phyloP scores from a whole-genome alignment of 164 flowering plant species.

The Liriodendron chinense region DNA sequence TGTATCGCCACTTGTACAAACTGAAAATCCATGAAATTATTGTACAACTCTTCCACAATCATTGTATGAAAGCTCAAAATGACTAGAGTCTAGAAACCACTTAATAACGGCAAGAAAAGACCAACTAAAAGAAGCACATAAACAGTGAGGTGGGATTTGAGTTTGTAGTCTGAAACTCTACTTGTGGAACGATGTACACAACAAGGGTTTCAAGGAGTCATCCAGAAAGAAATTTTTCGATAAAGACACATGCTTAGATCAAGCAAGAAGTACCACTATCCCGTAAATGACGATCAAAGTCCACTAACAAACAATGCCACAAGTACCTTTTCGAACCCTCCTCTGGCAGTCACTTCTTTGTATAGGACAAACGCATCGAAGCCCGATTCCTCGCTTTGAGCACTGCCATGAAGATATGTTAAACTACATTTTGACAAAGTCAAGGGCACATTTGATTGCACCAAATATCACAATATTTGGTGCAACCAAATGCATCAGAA shows the following conservation, averaged over 20 bases:
- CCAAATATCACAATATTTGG: not conserved
- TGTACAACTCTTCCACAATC: too few species aligned
- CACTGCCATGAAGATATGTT: constrained; percentile 23
- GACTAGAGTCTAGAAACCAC: too few species aligned
- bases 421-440: not conserved
- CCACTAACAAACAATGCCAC: not conserved
- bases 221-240: not conserved
- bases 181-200: not conserved
- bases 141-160: too few species aligned
- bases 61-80: too few species aligned
- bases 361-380: constrained; percentile 35
- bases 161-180: not conserved
- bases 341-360: constrained; percentile 41
- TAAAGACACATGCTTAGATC: too few species aligned
- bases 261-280: too few species aligned
- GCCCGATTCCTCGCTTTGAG: constrained; percentile 17
- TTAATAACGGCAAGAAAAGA: too few species aligned
- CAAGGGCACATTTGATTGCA: not conserved
- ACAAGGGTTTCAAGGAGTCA: not conserved
- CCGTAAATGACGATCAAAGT: not conserved
- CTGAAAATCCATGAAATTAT: too few species aligned
- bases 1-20: too few species aligned
- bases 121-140: too few species aligned
- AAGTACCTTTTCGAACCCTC: constrained; percentile 39
- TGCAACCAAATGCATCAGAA: not conserved